Base-by-base conservation (phyloP, 2,329 filamentous ascomycete species). In the Thielaviopsis populi region DNA sequence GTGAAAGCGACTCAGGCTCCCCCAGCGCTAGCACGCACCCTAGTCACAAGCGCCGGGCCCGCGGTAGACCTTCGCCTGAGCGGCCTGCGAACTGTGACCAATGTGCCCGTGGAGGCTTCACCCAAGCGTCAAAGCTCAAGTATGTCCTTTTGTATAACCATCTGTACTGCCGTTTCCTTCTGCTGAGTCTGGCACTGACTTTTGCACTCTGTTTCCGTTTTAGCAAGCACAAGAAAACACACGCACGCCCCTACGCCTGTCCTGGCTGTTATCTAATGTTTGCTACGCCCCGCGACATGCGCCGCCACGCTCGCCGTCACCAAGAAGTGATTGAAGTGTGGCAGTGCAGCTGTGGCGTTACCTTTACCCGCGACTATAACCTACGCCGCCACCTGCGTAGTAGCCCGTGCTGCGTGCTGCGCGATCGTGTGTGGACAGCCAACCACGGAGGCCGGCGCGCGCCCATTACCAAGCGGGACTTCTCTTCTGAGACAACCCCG, bases 361-460 rank as follows among this genome's bases (percentile, higher is more conserved):
- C 64, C 11, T 65, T 65, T 30, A 65, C 64, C 2, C 64, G 64
- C 13, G 61, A 63, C 37, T 65, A 65, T 48, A 65, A 65, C 54
- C 40, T 65, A n/a, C 61, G 56, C n/a, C 64, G 64, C 17, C 64
- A 65, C 43, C 37, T 62, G 48, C 58, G 58, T 22, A 41, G 37
- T 13, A 63, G 37, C 24, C 3, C 42, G 11, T 10, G 1, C 19
- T 65, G 64, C 30, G 10, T 2, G 11, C n/a, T 19, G 7, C 10
- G 24, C 4, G 61, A 42, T 8, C 43, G 46, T 22, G 19, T 33
- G 3, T 59, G 61, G 53, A 62, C 59, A 6, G 27, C 8, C 27
- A 33, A 53, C 11, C 64, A 65, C 33, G 64, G 64, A 19, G 59
- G 64, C 2, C 63, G 63, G 11, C 61, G 13, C 10, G 61, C 61